Conservation (phyloP, 2,329 filamentous ascomycete species). For the Shiraia sp. region DNA sequence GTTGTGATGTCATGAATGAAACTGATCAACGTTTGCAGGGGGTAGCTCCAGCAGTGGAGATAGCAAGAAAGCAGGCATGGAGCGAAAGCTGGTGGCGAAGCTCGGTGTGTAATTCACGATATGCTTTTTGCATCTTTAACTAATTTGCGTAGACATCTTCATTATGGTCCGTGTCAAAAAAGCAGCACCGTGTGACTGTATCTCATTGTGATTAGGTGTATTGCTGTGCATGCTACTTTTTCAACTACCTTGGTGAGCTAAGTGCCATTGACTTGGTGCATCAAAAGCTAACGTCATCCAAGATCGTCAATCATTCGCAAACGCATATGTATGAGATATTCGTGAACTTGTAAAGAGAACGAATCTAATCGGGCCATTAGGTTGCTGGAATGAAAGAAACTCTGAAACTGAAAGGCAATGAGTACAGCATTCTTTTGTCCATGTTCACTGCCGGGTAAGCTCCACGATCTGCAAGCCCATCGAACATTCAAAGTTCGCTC, state of each 20-base stretch:
- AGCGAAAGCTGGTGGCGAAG: conserved; percentile 1
- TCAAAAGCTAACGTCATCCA: neutral
- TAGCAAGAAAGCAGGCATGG: neutral
- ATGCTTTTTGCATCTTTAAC: conserved; percentile 11
- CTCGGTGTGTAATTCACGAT: conserved; percentile 3
- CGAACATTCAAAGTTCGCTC: too few species aligned
- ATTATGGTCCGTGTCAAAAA: conserved; percentile 5
- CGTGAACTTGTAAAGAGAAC: too few species aligned
- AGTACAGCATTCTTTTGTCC: conserved; percentile 29
- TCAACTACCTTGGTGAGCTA: conserved; percentile 34
- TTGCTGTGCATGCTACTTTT: conserved; percentile 30
- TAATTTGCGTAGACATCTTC: conserved; percentile 3
- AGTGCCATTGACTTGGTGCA: neutral
- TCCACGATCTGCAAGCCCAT: too few species aligned
- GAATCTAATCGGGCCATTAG: neutral
- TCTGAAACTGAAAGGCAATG: conserved; percentile 23
- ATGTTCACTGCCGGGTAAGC: conserved; percentile 26
- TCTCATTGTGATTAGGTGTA: conserved; percentile 10
- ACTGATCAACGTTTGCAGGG: neutral
- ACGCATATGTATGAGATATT: conserved; percentile 21
- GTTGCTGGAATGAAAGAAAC: conserved; percentile 28
- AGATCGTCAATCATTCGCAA: conserved; percentile 27
- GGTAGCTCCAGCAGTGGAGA: neutral
- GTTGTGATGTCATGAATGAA: neutral
- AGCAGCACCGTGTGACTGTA: neutral